A percentile compares a stretch with the other conserved stretches of the same genome.
These are phyloP conservation scores for Oxalis stricta DNA, from an alignment of 441 rosid species.

Conservation along the genomic window DNA sequence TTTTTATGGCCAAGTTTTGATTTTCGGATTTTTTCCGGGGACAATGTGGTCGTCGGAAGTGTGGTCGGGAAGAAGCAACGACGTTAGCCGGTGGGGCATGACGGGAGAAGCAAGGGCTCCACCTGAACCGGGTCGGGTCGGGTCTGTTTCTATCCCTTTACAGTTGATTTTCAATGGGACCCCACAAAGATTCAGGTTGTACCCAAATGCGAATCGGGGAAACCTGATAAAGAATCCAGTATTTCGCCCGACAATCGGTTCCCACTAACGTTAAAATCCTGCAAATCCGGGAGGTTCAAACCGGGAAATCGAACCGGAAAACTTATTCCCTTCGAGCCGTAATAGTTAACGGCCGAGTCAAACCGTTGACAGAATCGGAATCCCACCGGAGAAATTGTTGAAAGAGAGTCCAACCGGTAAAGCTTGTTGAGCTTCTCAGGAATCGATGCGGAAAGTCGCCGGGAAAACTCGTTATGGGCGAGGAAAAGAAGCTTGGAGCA, in stretches of 20 bases:
- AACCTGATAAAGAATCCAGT: constrained; percentile 32
- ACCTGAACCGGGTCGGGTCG: constrained; percentile 34
- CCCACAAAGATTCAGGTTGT: constrained; percentile 44
- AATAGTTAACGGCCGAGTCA: constrained; percentile 48
- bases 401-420: constrained; percentile 56
- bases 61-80: constrained; percentile 42
- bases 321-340: constrained; percentile 34
- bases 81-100: constrained; percentile 19
- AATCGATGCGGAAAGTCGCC: constrained; percentile 30
- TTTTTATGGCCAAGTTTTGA: constrained; percentile 6
- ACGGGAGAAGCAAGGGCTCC: constrained; percentile 39
- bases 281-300: constrained; percentile 28
- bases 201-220: constrained; percentile 30
- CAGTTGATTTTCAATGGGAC: constrained; percentile 34
- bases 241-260: constrained; percentile 35
- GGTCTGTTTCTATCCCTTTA: constrained; percentile 15
- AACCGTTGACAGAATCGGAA: constrained; percentile 26
- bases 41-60: constrained; percentile 14
- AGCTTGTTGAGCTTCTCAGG: constrained; percentile 28
- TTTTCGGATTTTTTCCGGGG: constrained; percentile 9
- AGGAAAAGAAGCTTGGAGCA: constrained; percentile 39
- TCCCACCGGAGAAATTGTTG: constrained; percentile 46
- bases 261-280: constrained; percentile 46
- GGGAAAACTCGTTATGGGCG: constrained; percentile 33
- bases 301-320: constrained; percentile 31